Conservation (phyloP, 1,284 basidiomycete species). For the Porodaedalea pini region DNA sequence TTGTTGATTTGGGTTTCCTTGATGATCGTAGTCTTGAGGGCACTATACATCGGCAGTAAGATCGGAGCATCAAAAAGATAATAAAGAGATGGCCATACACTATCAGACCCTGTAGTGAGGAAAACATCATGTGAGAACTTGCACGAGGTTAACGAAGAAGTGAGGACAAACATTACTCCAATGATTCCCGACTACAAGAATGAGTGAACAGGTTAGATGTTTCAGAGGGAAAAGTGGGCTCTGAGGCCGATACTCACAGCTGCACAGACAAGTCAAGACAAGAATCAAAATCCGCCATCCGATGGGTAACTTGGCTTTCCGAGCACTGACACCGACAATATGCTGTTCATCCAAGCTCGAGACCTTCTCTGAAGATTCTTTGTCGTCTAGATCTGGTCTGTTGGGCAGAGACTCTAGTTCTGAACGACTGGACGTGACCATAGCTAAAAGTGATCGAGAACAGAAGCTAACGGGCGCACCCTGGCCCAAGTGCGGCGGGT, state of each 20-base stretch:
- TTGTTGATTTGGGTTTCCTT: conserved; percentile 43
- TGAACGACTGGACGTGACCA: not conserved
- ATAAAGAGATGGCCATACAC: conserved; percentile 27
- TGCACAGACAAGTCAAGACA: conserved; percentile 32
- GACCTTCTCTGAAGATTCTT: conserved; percentile 14
- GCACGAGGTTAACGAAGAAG: not conserved
- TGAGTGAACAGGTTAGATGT: conserved; percentile 7
- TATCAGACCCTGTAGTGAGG: conserved; percentile 36
- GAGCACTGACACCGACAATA: not conserved
- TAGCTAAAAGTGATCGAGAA: not conserved
- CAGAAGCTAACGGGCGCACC: not conserved
- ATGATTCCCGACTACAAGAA: conserved; percentile 40
- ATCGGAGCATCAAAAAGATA: not conserved
- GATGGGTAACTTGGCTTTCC: conserved; percentile 26
- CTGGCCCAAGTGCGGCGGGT: not conserved
- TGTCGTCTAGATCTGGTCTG: conserved; percentile 9
- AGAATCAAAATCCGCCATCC: conserved; percentile 30
- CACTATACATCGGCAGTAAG: conserved; percentile 24
- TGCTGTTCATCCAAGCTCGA: conserved; percentile 8
- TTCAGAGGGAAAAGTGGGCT: not conserved
- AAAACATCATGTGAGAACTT: not conserved
- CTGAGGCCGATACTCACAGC: conserved; percentile 26
- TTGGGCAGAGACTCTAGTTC: not conserved
- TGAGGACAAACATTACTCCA: conserved; percentile 40
- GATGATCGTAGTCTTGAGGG: conserved; percentile 44